Conservation (phyloP, 768 basidiomycete species). For the Crucibulum laeve region DNA sequence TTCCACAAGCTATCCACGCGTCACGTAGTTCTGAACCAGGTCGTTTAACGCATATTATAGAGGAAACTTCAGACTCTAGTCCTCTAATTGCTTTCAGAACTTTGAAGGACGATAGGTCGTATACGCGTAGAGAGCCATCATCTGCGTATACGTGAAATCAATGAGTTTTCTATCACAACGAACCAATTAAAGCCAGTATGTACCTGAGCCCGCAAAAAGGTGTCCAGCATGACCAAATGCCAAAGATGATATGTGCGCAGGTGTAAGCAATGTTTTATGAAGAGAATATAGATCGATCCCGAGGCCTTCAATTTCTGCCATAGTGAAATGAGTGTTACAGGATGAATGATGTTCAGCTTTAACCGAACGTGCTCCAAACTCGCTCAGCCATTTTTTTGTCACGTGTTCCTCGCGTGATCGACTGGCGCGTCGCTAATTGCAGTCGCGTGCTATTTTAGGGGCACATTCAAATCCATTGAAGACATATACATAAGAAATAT, state of each 20-base stretch:
- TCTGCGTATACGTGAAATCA: constrained; percentile 29
- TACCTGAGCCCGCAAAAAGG: constrained; percentile 64
- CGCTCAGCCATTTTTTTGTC: no score
- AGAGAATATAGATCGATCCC: constrained; percentile 8
- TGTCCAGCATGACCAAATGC: constrained; percentile 42
- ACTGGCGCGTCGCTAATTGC: no score
- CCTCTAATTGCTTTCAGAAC: constrained; percentile 61
- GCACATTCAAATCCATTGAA: no score
- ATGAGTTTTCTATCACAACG: not conserved
- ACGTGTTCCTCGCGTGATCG: no score
- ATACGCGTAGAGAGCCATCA: constrained; percentile 69
- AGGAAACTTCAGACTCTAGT: constrained; percentile 57
- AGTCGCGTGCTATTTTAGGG: no score
- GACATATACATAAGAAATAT: no score
- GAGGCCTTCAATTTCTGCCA: constrained; percentile 7
- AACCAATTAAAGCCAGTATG: constrained; percentile 6
- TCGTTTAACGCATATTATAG: constrained; percentile 43
- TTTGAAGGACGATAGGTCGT: constrained; percentile 53
- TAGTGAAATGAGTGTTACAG: not conserved
- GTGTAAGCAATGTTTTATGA: constrained; percentile 15
- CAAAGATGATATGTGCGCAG: constrained; percentile 43
- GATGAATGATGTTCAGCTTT: not conserved
- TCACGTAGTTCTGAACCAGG: constrained; percentile 36
- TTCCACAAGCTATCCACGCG: constrained; percentile 67
- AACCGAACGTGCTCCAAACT: no score